Percentiles rank a stretch among this genome's conserved stretches.
These are phyloP conservation scores for Populus alba DNA, from an alignment of 345 rosid genomes.

Conservation along the genomic window DNA sequence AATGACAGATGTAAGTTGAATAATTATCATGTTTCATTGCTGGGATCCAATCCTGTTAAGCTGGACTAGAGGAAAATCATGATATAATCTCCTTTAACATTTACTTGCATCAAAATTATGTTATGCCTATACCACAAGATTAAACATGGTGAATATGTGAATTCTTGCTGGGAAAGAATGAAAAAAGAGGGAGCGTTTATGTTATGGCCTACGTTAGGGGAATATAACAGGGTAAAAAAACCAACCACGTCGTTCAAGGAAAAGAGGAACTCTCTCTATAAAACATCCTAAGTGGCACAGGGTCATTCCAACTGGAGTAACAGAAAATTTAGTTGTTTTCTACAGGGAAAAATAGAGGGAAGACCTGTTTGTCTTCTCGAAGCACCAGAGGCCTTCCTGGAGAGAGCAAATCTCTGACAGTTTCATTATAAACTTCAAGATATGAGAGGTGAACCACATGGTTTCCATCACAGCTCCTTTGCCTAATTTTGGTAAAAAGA, in stretches of 20 bases:
- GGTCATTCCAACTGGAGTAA: too few species aligned
- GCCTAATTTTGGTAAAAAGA: conserved; percentile 76
- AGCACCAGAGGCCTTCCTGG: conserved; percentile 95
- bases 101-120: too few species aligned
- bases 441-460: conserved; percentile 87
- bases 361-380: conserved; percentile 91
- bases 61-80: neutral
- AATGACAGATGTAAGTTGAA: neutral
- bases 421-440: conserved; percentile 93
- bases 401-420: conserved; percentile 87
- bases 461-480: conserved; percentile 84
- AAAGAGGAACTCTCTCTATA: neutral
- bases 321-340: neutral
- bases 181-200: neutral
- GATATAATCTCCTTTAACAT: too few species aligned
- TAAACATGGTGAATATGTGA: neutral
- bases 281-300: neutral
- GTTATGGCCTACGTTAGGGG: too few species aligned
- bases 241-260: neutral
- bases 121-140: neutral
- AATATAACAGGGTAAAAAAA: too few species aligned
- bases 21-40: neutral
- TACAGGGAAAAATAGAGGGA: neutral
- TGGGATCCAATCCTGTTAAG: neutral
- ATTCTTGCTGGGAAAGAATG: neutral